These are phyloP conservation scores for Penicillium waksmanii DNA, from an alignment of 495 filamentous ascomycete genomes.

Conservation along the genomic window DNA sequence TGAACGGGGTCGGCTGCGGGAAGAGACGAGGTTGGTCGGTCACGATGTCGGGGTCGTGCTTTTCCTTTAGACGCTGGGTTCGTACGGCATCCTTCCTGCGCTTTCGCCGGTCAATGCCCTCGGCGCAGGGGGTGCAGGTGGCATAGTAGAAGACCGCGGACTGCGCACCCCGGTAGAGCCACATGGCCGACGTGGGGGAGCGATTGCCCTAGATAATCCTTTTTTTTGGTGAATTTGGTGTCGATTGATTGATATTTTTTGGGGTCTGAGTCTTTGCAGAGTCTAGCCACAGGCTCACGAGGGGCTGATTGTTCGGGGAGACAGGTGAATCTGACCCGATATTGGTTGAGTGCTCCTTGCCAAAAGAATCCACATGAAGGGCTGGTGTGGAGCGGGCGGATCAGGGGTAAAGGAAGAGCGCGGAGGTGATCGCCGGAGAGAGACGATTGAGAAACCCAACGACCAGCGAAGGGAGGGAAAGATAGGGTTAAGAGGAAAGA, in stretches of 20 bases:
- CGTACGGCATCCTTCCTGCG: slow-evolving; percentile 66
- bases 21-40: slow-evolving; percentile 73
- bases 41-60: slow-evolving; percentile 47
- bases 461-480: slow-evolving; percentile 32
- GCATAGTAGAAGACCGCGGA: slow-evolving; percentile 87
- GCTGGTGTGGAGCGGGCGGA: slow-evolving; percentile 28
- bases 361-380: slow-evolving; percentile 49
- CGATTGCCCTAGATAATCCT: slow-evolving; percentile 1
- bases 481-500: slow-evolving; percentile 12
- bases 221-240: background rate
- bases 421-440: slow-evolving; percentile 7
- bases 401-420: slow-evolving; percentile 16
- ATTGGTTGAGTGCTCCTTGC: slow-evolving; percentile 30
- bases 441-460: slow-evolving; percentile 34
- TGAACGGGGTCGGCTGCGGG: slow-evolving; percentile 77
- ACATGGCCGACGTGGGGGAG: slow-evolving; percentile 42
- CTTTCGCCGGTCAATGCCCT: slow-evolving; percentile 63
- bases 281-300: slow-evolving; percentile 24
- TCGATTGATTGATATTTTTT: background rate
- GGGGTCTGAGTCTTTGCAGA: background rate
- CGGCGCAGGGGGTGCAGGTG: slow-evolving; percentile 79
- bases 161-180: slow-evolving; percentile 64
- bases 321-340: slow-evolving; percentile 29
- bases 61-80: slow-evolving; percentile 61
- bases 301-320: slow-evolving; percentile 30